Conservation (phyloP, 495 filamentous ascomycete genomes). For the Aspergillus olivimuriae region DNA sequence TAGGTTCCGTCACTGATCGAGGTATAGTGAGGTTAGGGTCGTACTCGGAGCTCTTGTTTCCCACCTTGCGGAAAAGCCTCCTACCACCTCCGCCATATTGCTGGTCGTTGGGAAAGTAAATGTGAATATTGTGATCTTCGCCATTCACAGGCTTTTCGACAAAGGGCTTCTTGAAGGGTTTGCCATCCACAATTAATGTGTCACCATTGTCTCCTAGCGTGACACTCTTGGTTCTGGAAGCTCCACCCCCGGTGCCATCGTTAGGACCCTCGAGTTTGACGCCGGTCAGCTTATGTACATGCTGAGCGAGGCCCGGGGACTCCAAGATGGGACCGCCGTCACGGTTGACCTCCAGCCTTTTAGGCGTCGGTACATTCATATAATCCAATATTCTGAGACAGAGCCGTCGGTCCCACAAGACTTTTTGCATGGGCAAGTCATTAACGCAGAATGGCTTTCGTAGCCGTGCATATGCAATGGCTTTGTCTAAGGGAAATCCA, state of each 20-base stretch:
- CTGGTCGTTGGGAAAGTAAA: slow-evolving; percentile 82
- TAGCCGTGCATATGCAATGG: slow-evolving; percentile 85
- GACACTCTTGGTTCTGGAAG: slow-evolving; percentile 54
- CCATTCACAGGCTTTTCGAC: slow-evolving; percentile 98
- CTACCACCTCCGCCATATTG: slow-evolving; percentile 76
- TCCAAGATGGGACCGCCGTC: slow-evolving; percentile 83
- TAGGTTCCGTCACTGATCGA: slow-evolving; percentile 68
- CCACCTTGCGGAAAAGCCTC: slow-evolving; percentile 91
- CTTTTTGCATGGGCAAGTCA: slow-evolving; percentile 95
- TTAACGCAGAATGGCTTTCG: slow-evolving; percentile 97
- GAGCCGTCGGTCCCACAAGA: slow-evolving; percentile 91
- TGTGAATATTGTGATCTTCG: slow-evolving; percentile 97
- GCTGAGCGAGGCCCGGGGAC: slow-evolving; percentile 67
- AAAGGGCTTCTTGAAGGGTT: slow-evolving; percentile 80
- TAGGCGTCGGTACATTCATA: slow-evolving; percentile 82
- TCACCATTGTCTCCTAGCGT: slow-evolving; percentile 80
- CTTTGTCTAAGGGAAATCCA: slow-evolving; percentile 95
- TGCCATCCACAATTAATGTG: slow-evolving; percentile 78
- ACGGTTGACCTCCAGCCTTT: slow-evolving; percentile 85
- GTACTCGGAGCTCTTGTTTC: slow-evolving; percentile 95
- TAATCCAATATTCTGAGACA: slow-evolving; percentile 83
- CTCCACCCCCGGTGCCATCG: slow-evolving; percentile 64
- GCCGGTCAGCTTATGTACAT: slow-evolving; percentile 72
- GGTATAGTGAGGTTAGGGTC: slow-evolving; percentile 70
- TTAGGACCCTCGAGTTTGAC: slow-evolving; percentile 69